These are phyloP conservation scores for Stagonosporopsis chrysanthemi DNA, from an alignment of 2,329 filamentous ascomycete genomes.

Conservation along the genomic window DNA sequence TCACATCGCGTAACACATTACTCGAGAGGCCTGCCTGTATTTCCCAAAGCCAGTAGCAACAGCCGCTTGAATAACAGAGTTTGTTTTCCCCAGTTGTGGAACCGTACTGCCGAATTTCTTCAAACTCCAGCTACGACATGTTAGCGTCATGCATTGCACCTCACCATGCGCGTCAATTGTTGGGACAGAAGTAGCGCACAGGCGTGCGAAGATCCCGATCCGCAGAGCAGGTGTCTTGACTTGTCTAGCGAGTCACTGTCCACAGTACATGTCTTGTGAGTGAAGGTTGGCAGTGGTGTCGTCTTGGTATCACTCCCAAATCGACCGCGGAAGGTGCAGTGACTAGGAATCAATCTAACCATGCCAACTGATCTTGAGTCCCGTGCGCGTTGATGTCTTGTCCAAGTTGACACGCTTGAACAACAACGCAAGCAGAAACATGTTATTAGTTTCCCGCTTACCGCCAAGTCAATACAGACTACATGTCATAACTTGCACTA, in stretches of 20 bases:
- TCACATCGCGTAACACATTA: not conserved
- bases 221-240: not conserved
- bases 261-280: not conserved
- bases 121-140: slow-evolving; percentile 5
- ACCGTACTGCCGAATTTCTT: not conserved
- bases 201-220: not conserved
- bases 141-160: slow-evolving; percentile 13
- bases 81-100: not conserved
- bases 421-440: not conserved
- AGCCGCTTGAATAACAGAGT: not conserved
- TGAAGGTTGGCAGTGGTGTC: not conserved
- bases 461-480: slow-evolving; percentile 7
- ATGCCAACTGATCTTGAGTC: no score
- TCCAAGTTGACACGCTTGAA: not conserved
- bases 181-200: slow-evolving; percentile 1
- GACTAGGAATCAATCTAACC: not conserved
- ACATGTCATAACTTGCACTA: slow-evolving; percentile 13
- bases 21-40: not conserved
- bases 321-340: not conserved
- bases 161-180: slow-evolving; percentile 4
- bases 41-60: not conserved
- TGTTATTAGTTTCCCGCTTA: slow-evolving; percentile 4
- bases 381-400: not conserved
- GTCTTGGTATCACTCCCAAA: not conserved
- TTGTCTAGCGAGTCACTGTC: not conserved